A percentile compares a stretch with the other conserved stretches of the same genome.
These are phyloP conservation scores for Candida neerlandica DNA, from an alignment of 1,139 yeast genomes.

Conservation along the genomic window DNA sequence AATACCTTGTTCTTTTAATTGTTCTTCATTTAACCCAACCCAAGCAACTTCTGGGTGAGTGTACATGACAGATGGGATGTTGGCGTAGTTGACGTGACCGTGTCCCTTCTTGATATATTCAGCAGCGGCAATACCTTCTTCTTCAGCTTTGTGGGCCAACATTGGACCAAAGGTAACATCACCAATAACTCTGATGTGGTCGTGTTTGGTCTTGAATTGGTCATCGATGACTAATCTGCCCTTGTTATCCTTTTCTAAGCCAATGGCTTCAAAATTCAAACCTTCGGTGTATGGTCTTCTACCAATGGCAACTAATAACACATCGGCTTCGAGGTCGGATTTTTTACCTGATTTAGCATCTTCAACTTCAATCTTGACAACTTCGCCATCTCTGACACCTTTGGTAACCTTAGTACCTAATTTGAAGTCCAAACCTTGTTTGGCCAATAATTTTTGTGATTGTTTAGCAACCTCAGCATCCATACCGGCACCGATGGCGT, in stretches of 20 bases:
- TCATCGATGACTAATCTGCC: conserved; percentile 95
- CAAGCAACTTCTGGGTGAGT: conserved; percentile 99
- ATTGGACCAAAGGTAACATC: conserved; percentile 98
- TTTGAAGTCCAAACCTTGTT: conserved; percentile 95
- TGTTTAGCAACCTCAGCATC: conserved; percentile 92
- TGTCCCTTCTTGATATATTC: conserved; percentile 92
- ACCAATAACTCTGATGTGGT: conserved; percentile 96
- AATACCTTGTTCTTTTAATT: conserved; percentile 91
- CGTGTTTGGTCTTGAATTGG: conserved; percentile 87
- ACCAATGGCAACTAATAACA: conserved; percentile 94
- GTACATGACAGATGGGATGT: conserved; percentile 98
- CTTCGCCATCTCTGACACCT: conserved; percentile 87
- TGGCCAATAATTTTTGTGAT: conserved; percentile 84
- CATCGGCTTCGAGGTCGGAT: conserved; percentile 85
- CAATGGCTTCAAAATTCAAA: conserved; percentile 83
- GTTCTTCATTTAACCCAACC: conserved; percentile 97
- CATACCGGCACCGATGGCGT: conserved; percentile 93
- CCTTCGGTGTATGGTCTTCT: conserved; percentile 97
- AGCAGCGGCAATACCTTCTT: conserved; percentile 98
- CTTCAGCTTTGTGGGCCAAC: conserved; percentile 99
- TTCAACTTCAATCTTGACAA: conserved; percentile 86
- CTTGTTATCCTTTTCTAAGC: conserved; percentile 85
- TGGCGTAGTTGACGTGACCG: conserved; percentile 98
- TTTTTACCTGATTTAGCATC: conserved; percentile 83
- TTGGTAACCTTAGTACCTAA: conserved; percentile 87